A percentile compares a stretch with the other conserved stretches of the same genome.
These are phyloP conservation scores for Suillus clintonianus DNA, from an alignment of 768 basidiomycete species.

Conservation along the genomic window DNA sequence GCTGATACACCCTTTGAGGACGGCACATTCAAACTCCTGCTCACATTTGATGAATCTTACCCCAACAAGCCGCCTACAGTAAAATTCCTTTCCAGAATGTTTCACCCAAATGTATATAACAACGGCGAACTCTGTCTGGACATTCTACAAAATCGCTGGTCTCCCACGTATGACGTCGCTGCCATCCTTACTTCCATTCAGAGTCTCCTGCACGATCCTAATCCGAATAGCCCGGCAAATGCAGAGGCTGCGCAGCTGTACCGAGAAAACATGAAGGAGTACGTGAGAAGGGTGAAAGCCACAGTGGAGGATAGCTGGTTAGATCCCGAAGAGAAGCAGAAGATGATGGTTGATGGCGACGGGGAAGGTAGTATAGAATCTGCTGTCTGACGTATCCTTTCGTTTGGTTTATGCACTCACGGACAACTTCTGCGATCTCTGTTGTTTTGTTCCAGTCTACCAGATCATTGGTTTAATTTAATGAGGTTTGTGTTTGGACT, in stretches of 20 bases:
- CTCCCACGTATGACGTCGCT: constrained; percentile 97
- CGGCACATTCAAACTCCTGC: constrained; percentile 94
- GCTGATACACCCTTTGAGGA: constrained; percentile 99
- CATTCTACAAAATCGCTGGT: constrained; percentile 98
- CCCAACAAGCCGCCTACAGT: constrained; percentile 98
- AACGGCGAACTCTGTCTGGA: constrained; percentile 98
- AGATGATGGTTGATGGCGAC: constrained; percentile 45
- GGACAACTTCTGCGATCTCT: neutral
- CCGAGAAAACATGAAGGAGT: constrained; percentile 98
- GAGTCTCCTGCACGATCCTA: constrained; percentile 94
- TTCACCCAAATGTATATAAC: constrained; percentile 98
- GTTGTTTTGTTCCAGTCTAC: neutral
- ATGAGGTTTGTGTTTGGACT: neutral
- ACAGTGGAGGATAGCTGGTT: constrained; percentile 97
- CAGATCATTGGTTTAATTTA: constrained; percentile 1
- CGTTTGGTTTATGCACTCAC: neutral
- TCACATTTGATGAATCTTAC: constrained; percentile 97
- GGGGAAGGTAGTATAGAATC: neutral
- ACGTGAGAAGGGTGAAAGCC: constrained; percentile 87
- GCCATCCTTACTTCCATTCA: constrained; percentile 98
- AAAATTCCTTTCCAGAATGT: constrained; percentile 97
- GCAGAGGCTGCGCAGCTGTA: constrained; percentile 97
- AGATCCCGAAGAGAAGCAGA: constrained; percentile 70
- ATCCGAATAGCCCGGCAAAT: constrained; percentile 97
- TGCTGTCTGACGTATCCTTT: neutral